phyloP scores from a whole-genome alignment of 352 stramenopile genomes.

The Pythium brassicae region DNA sequence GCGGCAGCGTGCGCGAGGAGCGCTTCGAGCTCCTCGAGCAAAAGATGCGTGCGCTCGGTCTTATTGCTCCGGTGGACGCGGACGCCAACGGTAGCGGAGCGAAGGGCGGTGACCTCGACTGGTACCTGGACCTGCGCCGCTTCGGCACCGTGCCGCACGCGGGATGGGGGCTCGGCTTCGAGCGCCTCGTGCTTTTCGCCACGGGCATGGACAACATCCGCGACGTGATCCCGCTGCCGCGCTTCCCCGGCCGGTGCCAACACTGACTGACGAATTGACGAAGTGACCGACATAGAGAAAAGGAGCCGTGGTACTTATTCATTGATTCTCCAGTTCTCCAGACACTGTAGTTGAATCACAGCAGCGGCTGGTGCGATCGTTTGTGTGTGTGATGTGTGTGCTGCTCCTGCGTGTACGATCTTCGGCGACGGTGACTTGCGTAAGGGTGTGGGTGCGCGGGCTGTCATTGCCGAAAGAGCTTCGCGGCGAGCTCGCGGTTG shows the following conservation, averaged over 20 bases:
- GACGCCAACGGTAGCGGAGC: slow-evolving; percentile 20
- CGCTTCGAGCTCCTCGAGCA: slow-evolving; percentile 87
- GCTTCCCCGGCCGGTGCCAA: slow-evolving; percentile 93
- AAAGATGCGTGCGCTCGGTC: slow-evolving; percentile 48
- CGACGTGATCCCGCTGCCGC: slow-evolving; percentile 96
- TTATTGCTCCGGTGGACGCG: slow-evolving; percentile 43
- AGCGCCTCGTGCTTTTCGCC: slow-evolving; percentile 96
- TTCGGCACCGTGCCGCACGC: slow-evolving; percentile 97
- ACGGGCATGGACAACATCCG: slow-evolving; percentile 99
- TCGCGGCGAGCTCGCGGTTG: slow-evolving; percentile 61
- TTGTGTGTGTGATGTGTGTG: not conserved
- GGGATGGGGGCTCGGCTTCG: slow-evolving; percentile 98
- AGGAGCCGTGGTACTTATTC: not conserved
- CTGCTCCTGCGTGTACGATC: not conserved
- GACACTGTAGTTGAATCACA: not conserved
- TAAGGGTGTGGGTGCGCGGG: not conserved
- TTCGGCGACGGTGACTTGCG: not conserved
- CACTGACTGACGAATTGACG: slow-evolving; percentile 17
- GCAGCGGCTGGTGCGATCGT: not conserved
- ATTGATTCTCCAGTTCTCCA: not conserved
- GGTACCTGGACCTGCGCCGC: slow-evolving; percentile 97
- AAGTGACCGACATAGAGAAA: slow-evolving; percentile 1
- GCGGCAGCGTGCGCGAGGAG: slow-evolving; percentile 95
- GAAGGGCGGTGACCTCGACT: slow-evolving; percentile 76
- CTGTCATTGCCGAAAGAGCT: slow-evolving; percentile 61